These are phyloP conservation scores for Lactifluus pinguis DNA, from an alignment of 768 basidiomycete species.

Conservation along the genomic window DNA sequence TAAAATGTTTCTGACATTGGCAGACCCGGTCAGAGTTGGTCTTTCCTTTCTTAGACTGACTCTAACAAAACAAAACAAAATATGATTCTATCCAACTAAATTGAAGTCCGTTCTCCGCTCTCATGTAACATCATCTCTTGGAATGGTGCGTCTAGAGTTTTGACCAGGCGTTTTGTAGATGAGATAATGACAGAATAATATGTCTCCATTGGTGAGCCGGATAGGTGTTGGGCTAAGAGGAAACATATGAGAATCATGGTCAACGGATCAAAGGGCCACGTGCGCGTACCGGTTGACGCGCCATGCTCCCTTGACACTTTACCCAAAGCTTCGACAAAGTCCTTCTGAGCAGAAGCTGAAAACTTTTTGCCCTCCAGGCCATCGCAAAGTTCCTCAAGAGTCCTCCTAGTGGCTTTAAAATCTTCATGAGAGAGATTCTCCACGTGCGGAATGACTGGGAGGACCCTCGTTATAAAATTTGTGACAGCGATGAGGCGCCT, in stretches of 20 bases:
- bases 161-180: neutral
- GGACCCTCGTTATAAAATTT: neutral
- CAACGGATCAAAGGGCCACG: neutral
- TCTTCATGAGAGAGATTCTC: neutral
- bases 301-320: neutral
- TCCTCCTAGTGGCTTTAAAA: neutral
- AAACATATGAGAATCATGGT: neutral
- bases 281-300: neutral
- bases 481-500: neutral
- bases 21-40: neutral
- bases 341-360: neutral
- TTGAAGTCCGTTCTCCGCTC: neutral
- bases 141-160: neutral
- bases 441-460: neutral
- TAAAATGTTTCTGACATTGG: constrained; percentile 49
- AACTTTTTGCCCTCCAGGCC: neutral
- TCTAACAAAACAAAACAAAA: too few relatives aligned
- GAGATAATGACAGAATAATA: neutral
- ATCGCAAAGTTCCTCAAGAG: neutral
- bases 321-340: neutral
- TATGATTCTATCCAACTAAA: too few relatives aligned
- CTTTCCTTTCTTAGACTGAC: neutral
- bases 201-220: neutral
- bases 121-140: neutral
- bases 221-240: neutral